Evolutionary conservation across 2,329 filamentous ascomycete species (phyloP), one percentile per base, ranked within the genome.

Genomic region (Penicillium aurantiogriseum): DNA sequence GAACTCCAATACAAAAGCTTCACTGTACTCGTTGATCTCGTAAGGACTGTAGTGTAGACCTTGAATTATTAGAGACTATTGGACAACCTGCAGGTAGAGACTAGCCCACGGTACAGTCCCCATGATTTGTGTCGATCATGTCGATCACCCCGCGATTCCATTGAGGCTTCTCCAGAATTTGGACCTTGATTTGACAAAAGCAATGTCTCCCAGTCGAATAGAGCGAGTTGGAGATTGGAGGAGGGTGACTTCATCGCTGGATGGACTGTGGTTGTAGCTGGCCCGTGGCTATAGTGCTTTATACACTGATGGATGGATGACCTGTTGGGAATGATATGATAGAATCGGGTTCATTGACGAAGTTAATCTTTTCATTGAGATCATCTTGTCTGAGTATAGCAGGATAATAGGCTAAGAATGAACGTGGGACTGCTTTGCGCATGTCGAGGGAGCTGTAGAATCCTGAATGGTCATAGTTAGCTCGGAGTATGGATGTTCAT

Each of bases 321-420:
- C 64, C 63, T 35, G 63, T 65, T 10, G 51, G 33, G 3, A 52
- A 57, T 4, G 58, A 56, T 17, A 7, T 39, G 36, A 53, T 58
- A 31, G 45, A 38, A 2, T 45, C 46, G 11, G 47, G 11, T 5
- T 8, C 44, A 13, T 59, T 49, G 33, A 71, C 55, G 21, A 73
- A 39, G 9, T 67, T 66, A 7, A 73, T 63, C 8, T 58, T 49
- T 40, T 75, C 72, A 5, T 67, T 48, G 1, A 75, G 58, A 5
- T 62, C 57, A 2, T 64, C 50, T 50, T 75, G 72, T 3, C 64
- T 56, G 52, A 71, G 61, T 6, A 78, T 48, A 3, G 73, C 75
- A 1, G 77, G 77, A 51, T 78, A 80, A 60, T 73, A 80, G 3
- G 72, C 76, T 2, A 79, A 68, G 59, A 75, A 79, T 0, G 77